phyloP scores from a whole-genome alignment of 441 rosid species.

The Populus hybrid region DNA sequence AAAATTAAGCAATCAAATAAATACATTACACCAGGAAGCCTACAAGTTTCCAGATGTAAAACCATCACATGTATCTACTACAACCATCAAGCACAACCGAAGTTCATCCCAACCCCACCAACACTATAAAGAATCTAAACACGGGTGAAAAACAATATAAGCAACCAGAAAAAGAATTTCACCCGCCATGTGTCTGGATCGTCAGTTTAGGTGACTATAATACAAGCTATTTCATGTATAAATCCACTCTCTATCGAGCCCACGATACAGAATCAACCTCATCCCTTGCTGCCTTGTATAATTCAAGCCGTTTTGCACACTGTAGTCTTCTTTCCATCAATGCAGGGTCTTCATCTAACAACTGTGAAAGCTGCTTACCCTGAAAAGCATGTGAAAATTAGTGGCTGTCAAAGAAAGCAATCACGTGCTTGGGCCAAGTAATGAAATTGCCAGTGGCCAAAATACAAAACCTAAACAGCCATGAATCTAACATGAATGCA shows the following conservation, averaged over 20 bases:
- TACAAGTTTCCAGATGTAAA: background rate
- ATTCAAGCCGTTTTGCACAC: slow-evolving; percentile 77
- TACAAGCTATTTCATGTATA: background rate
- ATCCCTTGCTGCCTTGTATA: slow-evolving; percentile 87
- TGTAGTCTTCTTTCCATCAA: slow-evolving; percentile 84
- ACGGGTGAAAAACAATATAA: background rate
- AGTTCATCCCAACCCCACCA: background rate
- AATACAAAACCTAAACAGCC: background rate
- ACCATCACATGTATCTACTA: background rate
- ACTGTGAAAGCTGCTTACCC: slow-evolving; percentile 65
- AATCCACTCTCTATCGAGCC: slow-evolving; percentile 46
- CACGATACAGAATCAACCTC: slow-evolving; percentile 92
- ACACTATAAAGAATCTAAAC: too few relatives aligned
- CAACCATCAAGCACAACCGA: background rate
- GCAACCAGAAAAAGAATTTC: background rate
- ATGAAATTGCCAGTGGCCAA: background rate
- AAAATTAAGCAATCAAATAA: background rate
- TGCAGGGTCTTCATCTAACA: slow-evolving; percentile 91
- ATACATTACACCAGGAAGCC: background rate
- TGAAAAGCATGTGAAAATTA: slow-evolving; percentile 23
- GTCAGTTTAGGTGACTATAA: background rate
- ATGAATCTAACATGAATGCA: background rate
- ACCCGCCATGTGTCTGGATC: background rate
- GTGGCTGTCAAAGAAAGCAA: background rate
- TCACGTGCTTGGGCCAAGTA: background rate